Base-by-base conservation (phyloP, 345 rosid genomes). In the Melaleuca alternifolia region DNA sequence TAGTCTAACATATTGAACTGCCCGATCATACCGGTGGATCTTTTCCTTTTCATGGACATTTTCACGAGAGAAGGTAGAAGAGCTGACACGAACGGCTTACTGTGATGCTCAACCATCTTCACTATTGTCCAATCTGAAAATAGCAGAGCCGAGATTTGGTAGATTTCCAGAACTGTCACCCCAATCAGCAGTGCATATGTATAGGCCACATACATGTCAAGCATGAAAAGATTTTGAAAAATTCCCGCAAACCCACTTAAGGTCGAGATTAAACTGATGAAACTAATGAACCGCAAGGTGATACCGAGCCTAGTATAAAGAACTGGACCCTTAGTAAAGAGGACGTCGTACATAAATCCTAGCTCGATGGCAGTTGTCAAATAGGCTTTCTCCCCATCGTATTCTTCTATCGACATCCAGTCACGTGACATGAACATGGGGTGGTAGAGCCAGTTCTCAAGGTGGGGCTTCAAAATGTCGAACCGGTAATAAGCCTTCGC, bases 281-380 rank as follows among this genome's bases (percentile, higher is more conserved):
- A 83, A 51, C 51, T 88, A 54, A 86, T 84, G 61, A 82, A 30
- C 6, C 88, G 90, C 54, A 88, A 30, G 0, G 52, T 16, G 41
- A 88, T n/a, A 20, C 90, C 88, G 0, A 26, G 76, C 20, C 23
- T 24, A 24, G 86, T 71, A 44, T 88, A 71, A 59, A 76, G 57
- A 11, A 88, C 54, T 0, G 37, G 85, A 11, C 75, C 82, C 89
- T 86, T 88, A 3, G 86, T 88, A 57, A 53, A 88, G 33, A 88
- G 89, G 44, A 50, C 83, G 41, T 88, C 89, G 28, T 86, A 86
- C 86, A 88, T 54, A 37, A 85, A 86, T 23, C 88, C 89, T 6
- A 88, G 84, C 86, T 88, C 88, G 11, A 88, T 51, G n/a, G 56
- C 87, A 12, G 87, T 79, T 11, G 61, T 51, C 51, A 77, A 71